Percentiles rank a stretch among this genome's conserved stretches.
These are phyloP conservation scores for Penicillium goetzii DNA, from an alignment of 495 filamentous ascomycete species.

Conservation along the genomic window DNA sequence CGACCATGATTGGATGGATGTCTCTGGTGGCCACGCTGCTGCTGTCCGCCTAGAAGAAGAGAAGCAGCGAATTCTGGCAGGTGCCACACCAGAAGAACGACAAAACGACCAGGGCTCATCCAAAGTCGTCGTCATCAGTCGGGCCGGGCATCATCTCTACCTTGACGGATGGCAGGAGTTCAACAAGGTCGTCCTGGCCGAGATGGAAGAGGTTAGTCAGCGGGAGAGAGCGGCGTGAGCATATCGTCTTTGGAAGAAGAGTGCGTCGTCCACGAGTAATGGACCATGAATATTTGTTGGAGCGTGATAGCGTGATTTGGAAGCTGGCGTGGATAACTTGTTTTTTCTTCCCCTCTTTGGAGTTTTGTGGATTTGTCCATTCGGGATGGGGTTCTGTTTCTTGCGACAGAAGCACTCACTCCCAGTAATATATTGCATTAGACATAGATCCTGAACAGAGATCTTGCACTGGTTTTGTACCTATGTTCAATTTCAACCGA, in stretches of 20 bases:
- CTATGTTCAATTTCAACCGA: conserved; percentile 3
- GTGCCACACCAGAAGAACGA: conserved; percentile 70
- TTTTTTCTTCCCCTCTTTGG: conserved; percentile 8
- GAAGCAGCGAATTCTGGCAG: conserved; percentile 56
- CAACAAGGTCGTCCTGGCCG: conserved; percentile 71
- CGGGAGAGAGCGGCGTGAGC: conserved; percentile 38
- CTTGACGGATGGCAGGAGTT: conserved; percentile 90
- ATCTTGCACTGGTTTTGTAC: neutral
- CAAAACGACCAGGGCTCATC: conserved; percentile 73
- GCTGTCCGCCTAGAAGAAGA: conserved; percentile 78
- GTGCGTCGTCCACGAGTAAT: conserved; percentile 16
- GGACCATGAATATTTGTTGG: conserved; percentile 18
- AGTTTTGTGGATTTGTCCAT: conserved; percentile 11
- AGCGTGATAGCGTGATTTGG: conserved; percentile 14
- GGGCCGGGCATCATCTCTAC: conserved; percentile 92
- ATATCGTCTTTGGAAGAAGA: conserved; percentile 8
- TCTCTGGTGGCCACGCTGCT: conserved; percentile 79
- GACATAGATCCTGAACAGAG: conserved; percentile 22
- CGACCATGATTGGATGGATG: conserved; percentile 98
- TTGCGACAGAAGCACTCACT: conserved; percentile 1
- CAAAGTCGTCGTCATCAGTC: conserved; percentile 81
- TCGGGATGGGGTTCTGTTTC: neutral
- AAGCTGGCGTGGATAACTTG: conserved; percentile 8
- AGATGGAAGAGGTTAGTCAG: conserved; percentile 74
- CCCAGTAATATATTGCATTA: conserved; percentile 13